These are phyloP conservation scores for Phytophthora constricta DNA, from an alignment of 352 stramenopile genomes.

Conservation along the genomic window DNA sequence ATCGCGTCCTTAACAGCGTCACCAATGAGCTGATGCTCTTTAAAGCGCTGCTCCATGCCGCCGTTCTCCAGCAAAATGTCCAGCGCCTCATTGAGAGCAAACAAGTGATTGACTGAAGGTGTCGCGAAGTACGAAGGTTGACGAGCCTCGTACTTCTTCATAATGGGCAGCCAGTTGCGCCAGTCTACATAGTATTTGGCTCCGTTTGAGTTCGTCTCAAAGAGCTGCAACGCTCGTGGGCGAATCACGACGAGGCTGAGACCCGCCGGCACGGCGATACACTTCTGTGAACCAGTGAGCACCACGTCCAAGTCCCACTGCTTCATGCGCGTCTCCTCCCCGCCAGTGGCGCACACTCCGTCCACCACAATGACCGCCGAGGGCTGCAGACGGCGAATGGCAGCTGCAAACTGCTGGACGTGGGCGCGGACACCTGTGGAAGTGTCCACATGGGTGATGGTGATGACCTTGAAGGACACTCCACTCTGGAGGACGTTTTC, in stretches of 20 bases:
- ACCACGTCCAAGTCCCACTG: constrained; percentile 82
- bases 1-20: constrained; percentile 75
- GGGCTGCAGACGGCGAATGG: constrained; percentile 65
- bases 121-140: constrained; percentile 82
- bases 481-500: constrained; percentile 46
- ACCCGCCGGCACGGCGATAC: constrained; percentile 70
- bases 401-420: constrained; percentile 62
- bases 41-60: constrained; percentile 81
- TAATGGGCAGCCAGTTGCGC: constrained; percentile 83
- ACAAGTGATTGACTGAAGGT: constrained; percentile 81
- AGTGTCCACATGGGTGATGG: constrained; percentile 83
- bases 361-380: constrained; percentile 74
- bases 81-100: constrained; percentile 69
- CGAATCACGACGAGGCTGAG: constrained; percentile 73
- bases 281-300: constrained; percentile 84
- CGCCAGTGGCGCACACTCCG: constrained; percentile 71
- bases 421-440: constrained; percentile 73
- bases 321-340: constrained; percentile 84
- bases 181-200: constrained; percentile 81
- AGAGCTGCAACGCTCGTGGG: constrained; percentile 67
- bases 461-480: constrained; percentile 67
- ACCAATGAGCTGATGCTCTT: constrained; percentile 65
- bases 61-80: constrained; percentile 77
- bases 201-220: constrained; percentile 61
- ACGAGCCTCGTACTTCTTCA: constrained; percentile 86